Evolutionary conservation across 2,329 filamentous ascomycete genomes (phyloP), one percentile per base, ranked within the genome.

Genomic region (Pseudogymnoascus sp.): DNA sequence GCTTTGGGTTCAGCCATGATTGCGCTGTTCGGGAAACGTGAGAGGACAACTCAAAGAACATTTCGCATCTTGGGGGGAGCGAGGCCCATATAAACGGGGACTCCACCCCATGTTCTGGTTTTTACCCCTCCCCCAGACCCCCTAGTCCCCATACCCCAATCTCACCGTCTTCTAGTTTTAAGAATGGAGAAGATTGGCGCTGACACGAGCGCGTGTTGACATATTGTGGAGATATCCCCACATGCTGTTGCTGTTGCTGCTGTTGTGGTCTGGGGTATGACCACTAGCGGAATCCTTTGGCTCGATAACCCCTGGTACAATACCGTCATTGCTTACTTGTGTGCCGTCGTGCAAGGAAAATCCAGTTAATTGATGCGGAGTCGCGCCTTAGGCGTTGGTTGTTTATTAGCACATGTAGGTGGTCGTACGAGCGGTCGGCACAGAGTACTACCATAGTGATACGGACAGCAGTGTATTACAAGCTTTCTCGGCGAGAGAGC

Each of bases 201-300:
- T 55, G 45, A 19, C 25, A 55, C 45, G 45, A 55, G n/a, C 9
- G 25, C 8, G 25, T 55, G 45, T 55, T 55, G 45, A 33, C 45
- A 55, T 33, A 55, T 55, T 55, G 45, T 55, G 45, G 45, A 55
- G 45, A 55, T 33, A 55, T 55, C n/a, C 45, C 45, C 25, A 33
- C 25, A 55, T 11, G 2, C 8, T 33, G 25, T 55, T 30, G 45
- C n/a, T 19, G 45, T 33, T 55, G 45, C 25, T 55, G 45, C 25
- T 30, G 45, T 30, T 30, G 25, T 16, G 25, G 25, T 33, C 25
- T 16, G 25, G 25, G 45, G 45, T 55, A 55, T 7, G 45, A 30
- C n/a, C 45, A 11, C 9, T 55, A 55, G 45, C 25, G 45, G 45
- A 55, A 55, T 55, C 25, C 25, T 55, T 55, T 55, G n/a, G n/a